These are phyloP conservation scores for Torulaspora delbrueckii DNA, from an alignment of 805 yeast genomes.

Conservation along the genomic window DNA sequence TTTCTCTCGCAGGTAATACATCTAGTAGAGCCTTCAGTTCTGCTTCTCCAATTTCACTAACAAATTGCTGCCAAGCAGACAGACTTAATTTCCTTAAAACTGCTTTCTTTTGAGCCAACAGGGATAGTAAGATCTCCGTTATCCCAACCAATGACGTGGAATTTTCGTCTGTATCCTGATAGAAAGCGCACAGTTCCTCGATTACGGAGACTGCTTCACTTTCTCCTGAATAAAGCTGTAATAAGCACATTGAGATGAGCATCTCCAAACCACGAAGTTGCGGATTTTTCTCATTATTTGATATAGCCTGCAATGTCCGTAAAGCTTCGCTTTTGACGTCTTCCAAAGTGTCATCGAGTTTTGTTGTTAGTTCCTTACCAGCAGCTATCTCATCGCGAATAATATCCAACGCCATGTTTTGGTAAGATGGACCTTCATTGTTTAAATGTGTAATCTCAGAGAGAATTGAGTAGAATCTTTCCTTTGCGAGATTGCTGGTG, in stretches of 20 bases:
- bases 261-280: slow-evolving; percentile 66
- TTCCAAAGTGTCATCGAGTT: slow-evolving; percentile 57
- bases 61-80: slow-evolving; percentile 53
- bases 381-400: slow-evolving; percentile 29
- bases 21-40: slow-evolving; percentile 51
- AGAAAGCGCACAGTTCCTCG: slow-evolving; percentile 53
- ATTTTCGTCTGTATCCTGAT: slow-evolving; percentile 35
- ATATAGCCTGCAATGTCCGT: slow-evolving; percentile 43
- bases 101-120: slow-evolving; percentile 53
- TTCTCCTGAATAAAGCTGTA: slow-evolving; percentile 74
- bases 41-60: slow-evolving; percentile 40
- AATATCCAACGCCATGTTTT: slow-evolving; percentile 46
- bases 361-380: slow-evolving; percentile 29
- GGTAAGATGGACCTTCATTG: slow-evolving; percentile 44
- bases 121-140: slow-evolving; percentile 55
- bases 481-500: slow-evolving; percentile 41
- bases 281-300: slow-evolving; percentile 21
- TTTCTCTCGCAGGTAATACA: slow-evolving; percentile 62
- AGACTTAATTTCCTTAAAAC: slow-evolving; percentile 54
- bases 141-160: slow-evolving; percentile 44
- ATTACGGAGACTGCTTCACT: slow-evolving; percentile 70
- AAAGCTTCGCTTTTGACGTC: slow-evolving; percentile 47
- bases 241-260: slow-evolving; percentile 65
- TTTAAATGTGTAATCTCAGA: slow-evolving; percentile 48
- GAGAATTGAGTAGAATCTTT: slow-evolving; percentile 63